Evolutionary conservation across 2,329 filamentous ascomycete species (phyloP), one percentile per base, ranked within the genome.

Genomic region (Pseudocercospora ulei): DNA sequence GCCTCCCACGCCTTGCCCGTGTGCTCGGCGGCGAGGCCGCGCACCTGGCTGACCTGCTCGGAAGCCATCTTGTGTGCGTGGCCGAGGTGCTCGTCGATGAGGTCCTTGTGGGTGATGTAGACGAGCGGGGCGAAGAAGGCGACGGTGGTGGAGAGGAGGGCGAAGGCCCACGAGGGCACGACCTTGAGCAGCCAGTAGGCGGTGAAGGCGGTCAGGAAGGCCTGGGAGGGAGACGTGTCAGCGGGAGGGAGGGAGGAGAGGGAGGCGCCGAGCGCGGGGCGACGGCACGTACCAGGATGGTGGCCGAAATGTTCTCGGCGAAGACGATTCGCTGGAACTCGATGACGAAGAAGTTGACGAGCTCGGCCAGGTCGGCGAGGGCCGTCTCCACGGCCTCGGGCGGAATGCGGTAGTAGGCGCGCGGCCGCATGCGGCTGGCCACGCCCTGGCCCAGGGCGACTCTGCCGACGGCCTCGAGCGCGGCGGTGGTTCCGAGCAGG

Each of bases 331-430:
- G 71, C 65, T 80, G 76, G 56, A 75, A 73, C 57, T 80, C 76
- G 47, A 80, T 77, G 50, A 79, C 68, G 61, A 78, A 75, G 63
- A 80, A 80, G 65, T 79, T 78, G 62, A 74, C 66, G 38, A 80
- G 64, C 62, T 79, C 74, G 58, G 76, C 73, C 8, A 76, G 56
- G 56, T 79, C 76, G 48, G 76, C 75, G 33, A 76, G 62, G 13
- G 74, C 61, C 41, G 68, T 71, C 58, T 79, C 75, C 22, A 78
- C 65, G 33, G 71, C 73, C 51, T 78, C 75, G 57, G 75, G 74
- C 22, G 74, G 73, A 42, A 80, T 71, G 33, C 71, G 76, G 64
- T 76, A 79, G 68, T 80, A 80, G 56, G 72, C 72, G 55, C 68
- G 69, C 14, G 76, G 76, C 42, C 76, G 68, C 63, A 79, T 70